These are phyloP conservation scores for Penicillium sclerotiorum DNA, from an alignment of 2,329 filamentous ascomycete genomes.

Conservation along the genomic window DNA sequence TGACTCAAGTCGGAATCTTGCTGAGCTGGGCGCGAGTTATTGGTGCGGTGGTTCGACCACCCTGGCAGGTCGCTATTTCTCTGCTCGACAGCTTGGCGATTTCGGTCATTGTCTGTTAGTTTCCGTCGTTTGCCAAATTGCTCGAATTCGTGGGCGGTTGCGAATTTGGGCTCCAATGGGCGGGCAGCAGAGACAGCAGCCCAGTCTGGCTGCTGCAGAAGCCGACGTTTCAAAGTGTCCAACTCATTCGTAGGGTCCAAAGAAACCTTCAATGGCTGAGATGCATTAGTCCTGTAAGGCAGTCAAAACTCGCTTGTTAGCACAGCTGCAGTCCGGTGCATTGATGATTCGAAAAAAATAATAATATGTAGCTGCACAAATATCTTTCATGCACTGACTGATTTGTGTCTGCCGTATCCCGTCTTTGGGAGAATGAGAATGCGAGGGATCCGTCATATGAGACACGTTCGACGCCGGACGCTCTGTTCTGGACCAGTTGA, in stretches of 20 bases:
- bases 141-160: conserved; percentile 30
- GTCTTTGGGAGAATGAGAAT: not conserved
- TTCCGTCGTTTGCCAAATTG: conserved; percentile 40
- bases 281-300: not conserved
- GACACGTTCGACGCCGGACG: conserved; percentile 15
- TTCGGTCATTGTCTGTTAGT: conserved; percentile 34
- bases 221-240: conserved; percentile 33
- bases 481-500: conserved; percentile 18
- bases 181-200: conserved; percentile 37
- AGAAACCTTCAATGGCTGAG: not conserved
- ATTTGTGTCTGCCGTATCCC: not conserved
- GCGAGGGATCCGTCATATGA: conserved; percentile 6
- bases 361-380: not conserved
- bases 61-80: conserved; percentile 1
- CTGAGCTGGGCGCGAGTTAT: conserved; percentile 3
- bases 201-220: conserved; percentile 43
- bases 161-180: conserved; percentile 37
- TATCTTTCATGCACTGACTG: conserved; percentile 10
- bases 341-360: not conserved
- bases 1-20: conserved; percentile 12
- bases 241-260: conserved; percentile 11
- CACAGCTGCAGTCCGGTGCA: not conserved
- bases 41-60: conserved; percentile 4
- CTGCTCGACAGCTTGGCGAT: conserved; percentile 21
- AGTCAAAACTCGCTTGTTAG: not conserved